These are phyloP conservation scores for Dalbergia oliveri DNA, from an alignment of 306 rosid species.

Conservation along the genomic window DNA sequence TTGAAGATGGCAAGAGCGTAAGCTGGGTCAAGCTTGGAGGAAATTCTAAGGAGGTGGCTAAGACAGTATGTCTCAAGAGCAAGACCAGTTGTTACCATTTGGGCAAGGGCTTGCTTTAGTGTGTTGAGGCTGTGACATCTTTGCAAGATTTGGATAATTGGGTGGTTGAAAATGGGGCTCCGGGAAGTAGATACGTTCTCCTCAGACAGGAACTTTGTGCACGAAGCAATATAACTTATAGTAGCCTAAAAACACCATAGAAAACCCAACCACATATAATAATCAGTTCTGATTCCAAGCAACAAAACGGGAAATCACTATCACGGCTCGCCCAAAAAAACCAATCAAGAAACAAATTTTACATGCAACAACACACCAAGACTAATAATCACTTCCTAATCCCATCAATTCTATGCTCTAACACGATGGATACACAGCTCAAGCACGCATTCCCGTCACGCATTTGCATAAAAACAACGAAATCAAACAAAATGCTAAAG, in stretches of 20 bases:
- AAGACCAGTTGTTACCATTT: slow-evolving; percentile 48
- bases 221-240: slow-evolving; percentile 89
- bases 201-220: slow-evolving; percentile 99
- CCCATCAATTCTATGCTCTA: background rate
- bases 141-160: slow-evolving; percentile 44
- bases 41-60: slow-evolving; percentile 48
- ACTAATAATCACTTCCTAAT: slow-evolving; percentile 24
- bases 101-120: slow-evolving; percentile 57
- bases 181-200: slow-evolving; percentile 93
- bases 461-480: slow-evolving; percentile 24
- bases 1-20: slow-evolving; percentile 52
- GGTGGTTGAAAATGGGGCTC: slow-evolving; percentile 73
- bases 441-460: slow-evolving; percentile 21
- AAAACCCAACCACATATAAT: slow-evolving; percentile 13
- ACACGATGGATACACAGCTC: slow-evolving; percentile 24
- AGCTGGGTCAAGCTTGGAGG: slow-evolving; percentile 43
- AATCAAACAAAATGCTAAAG: slow-evolving; percentile 43
- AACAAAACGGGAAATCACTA: slow-evolving; percentile 20
- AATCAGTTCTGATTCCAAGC: slow-evolving; percentile 28
- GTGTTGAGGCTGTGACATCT: slow-evolving; percentile 39
- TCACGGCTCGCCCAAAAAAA: slow-evolving; percentile 1
- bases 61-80: slow-evolving; percentile 53
- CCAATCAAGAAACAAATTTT: slow-evolving; percentile 14
- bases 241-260: slow-evolving; percentile 83
- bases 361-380: slow-evolving; percentile 21